Evolutionary conservation across 805 yeast species (phyloP).

Genomic region (Lipomyces orientalis): DNA sequence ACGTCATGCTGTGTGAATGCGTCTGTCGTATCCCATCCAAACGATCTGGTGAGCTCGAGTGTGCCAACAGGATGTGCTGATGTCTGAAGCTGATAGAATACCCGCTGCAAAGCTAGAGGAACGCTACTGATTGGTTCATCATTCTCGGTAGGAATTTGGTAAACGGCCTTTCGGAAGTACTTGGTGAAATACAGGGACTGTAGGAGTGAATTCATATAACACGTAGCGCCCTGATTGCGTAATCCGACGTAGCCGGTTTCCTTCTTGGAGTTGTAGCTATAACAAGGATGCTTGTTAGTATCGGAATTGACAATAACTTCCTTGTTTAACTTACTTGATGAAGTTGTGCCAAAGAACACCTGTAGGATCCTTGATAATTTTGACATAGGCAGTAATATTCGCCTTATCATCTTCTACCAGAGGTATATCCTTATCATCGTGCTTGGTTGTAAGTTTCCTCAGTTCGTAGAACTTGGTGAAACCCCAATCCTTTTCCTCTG

Average conservation of each 20-base stretch:
- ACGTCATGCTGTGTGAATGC: conserved; percentile 98
- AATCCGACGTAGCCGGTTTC: conserved; percentile 91
- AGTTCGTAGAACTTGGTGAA: conserved; percentile 76
- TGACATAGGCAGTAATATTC: conserved; percentile 76
- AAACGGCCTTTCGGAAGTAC: conserved; percentile 81
- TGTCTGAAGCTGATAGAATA: conserved; percentile 78
- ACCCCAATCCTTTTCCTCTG: conserved; percentile 92
- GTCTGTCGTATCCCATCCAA: conserved; percentile 97
- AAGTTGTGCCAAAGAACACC: conserved; percentile 95
- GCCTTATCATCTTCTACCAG: conserved; percentile 60
- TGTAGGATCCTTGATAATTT: conserved; percentile 84
- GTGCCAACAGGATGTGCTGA: conserved; percentile 83
- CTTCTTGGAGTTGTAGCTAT: conserved; percentile 75
- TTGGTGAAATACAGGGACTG: conserved; percentile 91
- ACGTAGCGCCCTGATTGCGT: conserved; percentile 97
- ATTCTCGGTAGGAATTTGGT: conserved; percentile 80
- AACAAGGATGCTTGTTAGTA: neutral
- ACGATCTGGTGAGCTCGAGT: conserved; percentile 81
- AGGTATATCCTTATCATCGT: conserved; percentile 48
- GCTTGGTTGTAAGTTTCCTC: conserved; percentile 47
- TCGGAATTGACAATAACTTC: neutral
- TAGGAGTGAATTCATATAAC: conserved; percentile 88
- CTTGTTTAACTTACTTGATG: conserved; percentile 50
- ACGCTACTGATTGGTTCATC: conserved; percentile 64
- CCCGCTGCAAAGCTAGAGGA: conserved; percentile 82